Evolutionary conservation across 192 early-diverging fungal genomes (phyloP).

Genomic region (Gamsiella multidivaricata): DNA sequence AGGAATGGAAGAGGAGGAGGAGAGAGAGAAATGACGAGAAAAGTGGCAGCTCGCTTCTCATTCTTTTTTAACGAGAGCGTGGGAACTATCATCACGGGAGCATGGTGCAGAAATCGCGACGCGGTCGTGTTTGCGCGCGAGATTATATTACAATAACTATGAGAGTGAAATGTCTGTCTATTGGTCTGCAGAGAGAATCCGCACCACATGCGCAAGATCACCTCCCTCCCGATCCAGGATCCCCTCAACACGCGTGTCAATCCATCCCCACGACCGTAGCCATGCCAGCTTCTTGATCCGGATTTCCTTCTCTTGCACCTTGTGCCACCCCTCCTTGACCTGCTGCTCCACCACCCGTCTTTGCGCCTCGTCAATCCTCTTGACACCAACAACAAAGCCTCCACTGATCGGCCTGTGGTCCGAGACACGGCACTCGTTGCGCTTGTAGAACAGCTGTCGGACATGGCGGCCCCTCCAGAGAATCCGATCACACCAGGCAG

Average conservation of each 20-base stretch:
- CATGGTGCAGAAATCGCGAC: too few relatives aligned
- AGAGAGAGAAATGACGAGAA: not conserved
- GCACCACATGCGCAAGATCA: conserved; percentile 31
- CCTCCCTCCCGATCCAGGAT: conserved; percentile 44
- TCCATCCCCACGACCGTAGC: conserved; percentile 53
- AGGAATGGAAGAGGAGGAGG: not conserved
- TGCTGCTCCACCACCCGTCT: conserved; percentile 58
- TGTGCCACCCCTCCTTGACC: conserved; percentile 60
- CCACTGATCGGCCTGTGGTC: conserved; percentile 90
- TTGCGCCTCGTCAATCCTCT: conserved; percentile 65
- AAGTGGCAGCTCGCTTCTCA: not conserved
- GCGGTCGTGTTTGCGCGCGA: too few relatives aligned
- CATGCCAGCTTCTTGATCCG: conserved; percentile 46
- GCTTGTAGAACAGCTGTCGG: conserved; percentile 66
- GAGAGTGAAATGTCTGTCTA: not conserved
- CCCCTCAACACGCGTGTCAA: conserved; percentile 30
- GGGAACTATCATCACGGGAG: too few relatives aligned
- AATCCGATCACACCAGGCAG: conserved; percentile 97
- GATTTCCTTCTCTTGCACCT: conserved; percentile 55
- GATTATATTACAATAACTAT: not conserved
- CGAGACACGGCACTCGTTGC: conserved; percentile 76
- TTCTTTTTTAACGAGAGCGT: too few relatives aligned
- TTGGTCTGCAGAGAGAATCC: conserved; percentile 30
- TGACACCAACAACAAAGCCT: conserved; percentile 71
- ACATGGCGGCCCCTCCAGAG: conserved; percentile 65